A percentile compares a stretch with the other conserved stretches of the same genome.
Evolutionary conservation across 306 rosid species (phyloP).

Genomic region (Quercus ilex): DNA sequence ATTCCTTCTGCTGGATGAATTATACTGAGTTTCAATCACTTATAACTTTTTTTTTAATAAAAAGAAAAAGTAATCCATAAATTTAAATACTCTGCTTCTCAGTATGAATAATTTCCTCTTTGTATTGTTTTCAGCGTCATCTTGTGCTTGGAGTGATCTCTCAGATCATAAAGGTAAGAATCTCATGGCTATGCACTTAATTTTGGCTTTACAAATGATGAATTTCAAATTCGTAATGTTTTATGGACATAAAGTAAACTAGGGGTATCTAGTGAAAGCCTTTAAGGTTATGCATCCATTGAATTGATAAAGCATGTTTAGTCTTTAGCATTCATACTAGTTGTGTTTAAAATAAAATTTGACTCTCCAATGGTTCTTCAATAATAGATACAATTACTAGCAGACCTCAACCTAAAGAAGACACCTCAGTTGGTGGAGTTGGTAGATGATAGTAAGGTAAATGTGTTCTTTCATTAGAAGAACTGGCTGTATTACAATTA

Average conservation of each 20-base stretch:
- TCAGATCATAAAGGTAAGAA: slow-evolving; percentile 87
- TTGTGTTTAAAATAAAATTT: not conserved
- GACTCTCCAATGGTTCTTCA: slow-evolving; percentile 22
- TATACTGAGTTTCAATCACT: too few relatives aligned
- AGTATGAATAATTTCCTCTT: not conserved
- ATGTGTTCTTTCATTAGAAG: slow-evolving; percentile 15
- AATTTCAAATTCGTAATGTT: not conserved
- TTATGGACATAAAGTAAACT: not conserved
- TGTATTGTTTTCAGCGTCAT: slow-evolving; percentile 78
- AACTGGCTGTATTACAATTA: not conserved
- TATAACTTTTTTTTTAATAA: too few relatives aligned
- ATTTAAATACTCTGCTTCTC: not conserved
- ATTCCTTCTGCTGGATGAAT: not conserved
- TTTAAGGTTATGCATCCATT: not conserved
- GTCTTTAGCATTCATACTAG: not conserved
- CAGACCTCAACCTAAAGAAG: slow-evolving; percentile 91
- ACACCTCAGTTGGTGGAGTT: slow-evolving; percentile 95
- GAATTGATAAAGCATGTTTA: not conserved
- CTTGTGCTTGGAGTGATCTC: slow-evolving; percentile 94
- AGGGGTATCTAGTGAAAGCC: not conserved
- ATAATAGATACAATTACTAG: slow-evolving; percentile 86
- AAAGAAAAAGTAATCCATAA: not conserved
- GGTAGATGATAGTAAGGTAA: slow-evolving; percentile 84
- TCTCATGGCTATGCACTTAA: not conserved
- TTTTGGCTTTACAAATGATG: not conserved